Evolutionary conservation across 2,329 filamentous ascomycete species (phyloP).

Genomic region (Lasiodiplodia theobromae): DNA sequence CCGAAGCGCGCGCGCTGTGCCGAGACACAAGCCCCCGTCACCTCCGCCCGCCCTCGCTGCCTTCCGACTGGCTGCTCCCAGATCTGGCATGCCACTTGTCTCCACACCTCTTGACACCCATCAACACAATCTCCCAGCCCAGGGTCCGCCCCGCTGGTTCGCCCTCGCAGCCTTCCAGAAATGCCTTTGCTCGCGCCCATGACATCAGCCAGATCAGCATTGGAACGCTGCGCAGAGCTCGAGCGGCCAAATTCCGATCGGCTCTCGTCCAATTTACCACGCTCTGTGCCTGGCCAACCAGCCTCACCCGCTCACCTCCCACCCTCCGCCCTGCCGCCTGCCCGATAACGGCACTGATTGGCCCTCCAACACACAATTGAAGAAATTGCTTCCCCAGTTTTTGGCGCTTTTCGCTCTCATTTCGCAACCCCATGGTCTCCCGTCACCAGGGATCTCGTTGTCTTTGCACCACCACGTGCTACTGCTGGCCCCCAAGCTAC

Average conservation of each 20-base stretch:
- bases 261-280: slow-evolving; percentile 15
- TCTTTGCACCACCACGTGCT: not conserved
- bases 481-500: not conserved
- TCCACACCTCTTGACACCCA: not conserved
- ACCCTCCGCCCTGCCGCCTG: slow-evolving; percentile 3
- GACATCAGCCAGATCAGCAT: slow-evolving; percentile 13
- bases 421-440: not conserved
- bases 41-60: not conserved
- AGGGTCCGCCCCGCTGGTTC: slow-evolving; percentile 7
- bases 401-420: slow-evolving; percentile 10
- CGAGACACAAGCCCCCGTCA: slow-evolving; percentile 17
- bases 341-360: slow-evolving; percentile 9
- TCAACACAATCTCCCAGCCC: slow-evolving; percentile 10
- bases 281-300: slow-evolving; percentile 8
- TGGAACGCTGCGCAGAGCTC: not conserved
- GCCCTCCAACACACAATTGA: not conserved
- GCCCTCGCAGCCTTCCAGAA: slow-evolving; percentile 12
- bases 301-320: slow-evolving; percentile 20
- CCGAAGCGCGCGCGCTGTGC: slow-evolving; percentile 23
- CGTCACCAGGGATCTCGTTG: not conserved
- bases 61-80: slow-evolving; percentile 8
- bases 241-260: slow-evolving; percentile 17
- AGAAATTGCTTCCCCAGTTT: slow-evolving; percentile 23
- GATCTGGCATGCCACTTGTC: not conserved
- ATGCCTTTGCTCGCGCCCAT: not conserved